Percentiles rank a stretch among this genome's conserved stretches.
Evolutionary conservation across 2,329 filamentous ascomycete species (phyloP).

Genomic region (Colletotrichum noveboracense): DNA sequence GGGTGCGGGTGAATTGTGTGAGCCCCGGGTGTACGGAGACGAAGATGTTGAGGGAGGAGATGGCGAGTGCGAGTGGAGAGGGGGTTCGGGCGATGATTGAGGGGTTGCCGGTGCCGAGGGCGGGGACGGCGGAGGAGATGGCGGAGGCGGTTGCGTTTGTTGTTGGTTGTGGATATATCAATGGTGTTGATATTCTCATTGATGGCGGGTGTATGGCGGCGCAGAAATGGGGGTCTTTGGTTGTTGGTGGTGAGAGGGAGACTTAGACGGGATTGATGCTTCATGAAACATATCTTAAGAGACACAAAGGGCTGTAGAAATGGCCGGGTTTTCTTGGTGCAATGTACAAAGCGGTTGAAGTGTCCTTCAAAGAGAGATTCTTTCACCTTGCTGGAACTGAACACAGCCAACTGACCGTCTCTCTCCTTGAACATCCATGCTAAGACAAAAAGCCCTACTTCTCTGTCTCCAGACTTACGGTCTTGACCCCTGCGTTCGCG

Average conservation of each 20-base stretch:
- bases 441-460: not conserved
- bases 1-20: not conserved
- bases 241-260: not conserved
- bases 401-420: fast-evolving
- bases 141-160: conserved; percentile 8
- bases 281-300: not conserved
- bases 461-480: not conserved
- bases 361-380: not conserved
- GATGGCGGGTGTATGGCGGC: not conserved
- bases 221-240: not conserved
- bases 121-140: not conserved
- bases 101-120: not conserved
- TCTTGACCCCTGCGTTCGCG: not conserved
- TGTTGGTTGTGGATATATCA: not conserved
- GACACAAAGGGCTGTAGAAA: not conserved
- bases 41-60: conserved; percentile 2
- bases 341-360: not conserved
- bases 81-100: not conserved
- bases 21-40: conserved; percentile 1
- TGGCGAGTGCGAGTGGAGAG: not conserved
- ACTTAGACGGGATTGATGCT: not conserved
- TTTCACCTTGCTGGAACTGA: not conserved
- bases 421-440: too few relatives aligned
- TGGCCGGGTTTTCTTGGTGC: not conserved
- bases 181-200: not conserved